These are phyloP conservation scores for Nothophaeocryptopus gaeumannii DNA, from an alignment of 2,329 filamentous ascomycete species.

Conservation along the genomic window DNA sequence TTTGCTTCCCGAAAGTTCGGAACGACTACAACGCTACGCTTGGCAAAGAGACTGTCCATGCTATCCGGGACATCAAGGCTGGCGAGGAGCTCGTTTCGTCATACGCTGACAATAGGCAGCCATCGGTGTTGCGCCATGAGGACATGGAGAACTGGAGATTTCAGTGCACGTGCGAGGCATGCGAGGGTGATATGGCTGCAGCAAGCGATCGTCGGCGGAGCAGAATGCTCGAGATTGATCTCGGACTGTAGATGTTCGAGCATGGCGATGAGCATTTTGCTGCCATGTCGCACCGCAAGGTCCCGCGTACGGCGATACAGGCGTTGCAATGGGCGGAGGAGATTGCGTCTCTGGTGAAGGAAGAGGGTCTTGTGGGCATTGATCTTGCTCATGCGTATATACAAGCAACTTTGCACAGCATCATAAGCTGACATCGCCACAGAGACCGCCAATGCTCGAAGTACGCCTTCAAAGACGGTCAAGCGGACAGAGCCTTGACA, in stretches of 20 bases:
- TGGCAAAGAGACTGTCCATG: slow-evolving; percentile 26
- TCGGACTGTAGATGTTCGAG: slow-evolving; percentile 9
- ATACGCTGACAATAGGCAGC: not conserved
- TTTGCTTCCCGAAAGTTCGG: slow-evolving; percentile 28
- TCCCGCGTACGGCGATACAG: not conserved
- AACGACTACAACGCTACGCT: slow-evolving; percentile 20
- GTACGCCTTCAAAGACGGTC: slow-evolving; percentile 16
- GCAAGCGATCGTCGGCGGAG: not conserved
- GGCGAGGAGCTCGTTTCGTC: slow-evolving; percentile 28
- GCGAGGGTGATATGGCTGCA: not conserved
- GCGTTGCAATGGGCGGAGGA: slow-evolving; percentile 13
- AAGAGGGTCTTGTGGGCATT: slow-evolving; percentile 24
- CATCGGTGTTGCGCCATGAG: not conserved
- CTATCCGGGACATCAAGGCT: slow-evolving; percentile 28
- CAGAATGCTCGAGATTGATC: not conserved
- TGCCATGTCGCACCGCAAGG: not conserved
- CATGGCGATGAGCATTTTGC: slow-evolving; percentile 22
- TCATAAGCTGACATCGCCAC: not conserved
- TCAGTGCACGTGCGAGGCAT: slow-evolving; percentile 6
- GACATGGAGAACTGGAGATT: slow-evolving; percentile 2
- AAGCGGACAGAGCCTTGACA: slow-evolving; percentile 18
- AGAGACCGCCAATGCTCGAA: slow-evolving; percentile 20
- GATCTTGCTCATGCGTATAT: slow-evolving; percentile 19
- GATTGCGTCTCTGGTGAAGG: slow-evolving; percentile 18
- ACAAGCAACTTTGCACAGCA: no score